Conservation (phyloP, 2,329 filamentous ascomycete genomes). For the Talaromyces atroroseus region DNA sequence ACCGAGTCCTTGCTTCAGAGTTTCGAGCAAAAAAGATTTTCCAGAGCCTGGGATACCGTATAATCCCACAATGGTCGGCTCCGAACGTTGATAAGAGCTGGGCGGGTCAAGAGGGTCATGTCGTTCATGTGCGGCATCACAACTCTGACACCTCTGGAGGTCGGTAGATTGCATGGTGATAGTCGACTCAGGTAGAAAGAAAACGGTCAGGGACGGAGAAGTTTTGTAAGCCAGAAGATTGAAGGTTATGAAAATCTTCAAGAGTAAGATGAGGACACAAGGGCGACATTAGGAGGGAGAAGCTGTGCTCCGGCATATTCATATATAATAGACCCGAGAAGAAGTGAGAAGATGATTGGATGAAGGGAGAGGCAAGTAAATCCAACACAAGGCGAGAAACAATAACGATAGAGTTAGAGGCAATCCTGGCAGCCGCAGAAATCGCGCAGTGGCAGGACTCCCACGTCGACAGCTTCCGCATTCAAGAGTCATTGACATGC, state of each 20-base stretch:
- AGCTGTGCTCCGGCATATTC: background rate
- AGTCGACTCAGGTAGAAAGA: background rate
- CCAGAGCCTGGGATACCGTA: conserved; percentile 53
- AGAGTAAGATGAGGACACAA: background rate
- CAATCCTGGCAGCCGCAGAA: background rate
- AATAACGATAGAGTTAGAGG: background rate
- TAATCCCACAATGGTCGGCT: conserved; percentile 45
- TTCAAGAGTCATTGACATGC: too few relatives aligned
- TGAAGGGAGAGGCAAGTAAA: background rate
- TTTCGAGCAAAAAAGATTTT: conserved; percentile 44
- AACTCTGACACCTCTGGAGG: conserved; percentile 1
- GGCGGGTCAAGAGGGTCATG: background rate
- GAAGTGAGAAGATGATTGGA: background rate
- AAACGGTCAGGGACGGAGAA: background rate
- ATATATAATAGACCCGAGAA: conserved; percentile 2
- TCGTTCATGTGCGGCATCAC: background rate
- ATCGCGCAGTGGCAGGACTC: background rate
- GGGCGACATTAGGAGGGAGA: background rate
- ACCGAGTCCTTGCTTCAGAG: conserved; percentile 35
- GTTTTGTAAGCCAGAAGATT: background rate
- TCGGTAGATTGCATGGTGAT: background rate
- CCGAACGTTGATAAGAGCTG: conserved; percentile 17
- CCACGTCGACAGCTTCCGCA: conserved; percentile 1
- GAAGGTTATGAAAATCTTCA: conserved; percentile 1
- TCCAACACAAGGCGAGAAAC: background rate